These are phyloP conservation scores for Tetrahymena thermophila DNA, from an alignment of 73 alveolate genomes.

Conservation along the genomic window DNA sequence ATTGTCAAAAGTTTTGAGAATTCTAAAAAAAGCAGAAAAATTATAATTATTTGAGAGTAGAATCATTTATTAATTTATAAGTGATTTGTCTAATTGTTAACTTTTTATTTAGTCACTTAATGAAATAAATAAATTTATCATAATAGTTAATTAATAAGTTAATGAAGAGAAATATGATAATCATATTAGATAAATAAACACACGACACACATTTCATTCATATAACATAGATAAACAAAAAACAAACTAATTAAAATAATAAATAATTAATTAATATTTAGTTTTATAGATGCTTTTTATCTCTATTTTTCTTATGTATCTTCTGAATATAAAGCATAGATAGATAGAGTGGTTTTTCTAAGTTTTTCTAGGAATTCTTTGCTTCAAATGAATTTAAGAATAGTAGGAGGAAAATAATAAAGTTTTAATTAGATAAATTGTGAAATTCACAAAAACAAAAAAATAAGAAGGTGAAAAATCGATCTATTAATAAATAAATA, in stretches of 20 bases:
- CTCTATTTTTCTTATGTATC: neutral
- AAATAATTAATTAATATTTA: no score
- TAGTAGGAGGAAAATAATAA: neutral
- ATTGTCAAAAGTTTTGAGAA: neutral
- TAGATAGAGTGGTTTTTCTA: neutral
- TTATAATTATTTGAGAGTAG: neutral
- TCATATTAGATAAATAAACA: no score
- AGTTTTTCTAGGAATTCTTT: neutral
- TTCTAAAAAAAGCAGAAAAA: no score
- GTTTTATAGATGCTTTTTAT: neutral
- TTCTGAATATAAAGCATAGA: neutral
- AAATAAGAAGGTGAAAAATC: neutral
- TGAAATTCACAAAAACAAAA: neutral
- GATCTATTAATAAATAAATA: neutral
- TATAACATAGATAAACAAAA: neutral
- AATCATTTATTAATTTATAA: neutral
- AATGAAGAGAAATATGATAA: no score
- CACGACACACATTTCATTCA: neutral
- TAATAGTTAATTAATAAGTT: no score
- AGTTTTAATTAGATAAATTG: neutral
- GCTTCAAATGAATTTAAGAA: neutral
- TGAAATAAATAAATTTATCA: no score
- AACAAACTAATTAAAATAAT: no score
- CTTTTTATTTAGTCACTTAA: no score
- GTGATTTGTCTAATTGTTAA: neutral